Base-by-base conservation (phyloP, 768 basidiomycete genomes). In the Pleurotus cornucopiae region DNA sequence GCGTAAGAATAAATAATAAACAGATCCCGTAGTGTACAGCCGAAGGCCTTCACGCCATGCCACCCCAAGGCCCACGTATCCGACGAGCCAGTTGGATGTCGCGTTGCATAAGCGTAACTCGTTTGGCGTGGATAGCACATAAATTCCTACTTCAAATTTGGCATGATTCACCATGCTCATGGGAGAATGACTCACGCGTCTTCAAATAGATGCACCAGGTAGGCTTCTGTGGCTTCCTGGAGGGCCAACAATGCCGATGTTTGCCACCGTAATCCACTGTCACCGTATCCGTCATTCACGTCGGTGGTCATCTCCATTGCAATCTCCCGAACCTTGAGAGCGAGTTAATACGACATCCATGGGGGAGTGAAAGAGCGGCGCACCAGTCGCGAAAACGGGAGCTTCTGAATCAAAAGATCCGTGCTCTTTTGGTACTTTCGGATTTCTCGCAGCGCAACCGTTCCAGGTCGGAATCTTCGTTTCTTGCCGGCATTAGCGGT, bases 191-290 rank as follows among this genome's bases (percentile, higher is more conserved):
- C 94, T 76, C 70, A 98, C 92, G 96, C 94, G 72, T 99, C 97
- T 72, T 99, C 97, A 60, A 99, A 98, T 44, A 98, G 73, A 73
- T 98, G 95, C 16, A 99, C 92, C 14, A 98, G 77, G 64, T 83
- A 97, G 12, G 94, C 93, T 69, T 97, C 94, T 20, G 94, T 93
- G 11, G 97, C 97, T 71, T 99, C 97, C 65, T 99, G 97, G 59
- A 99, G 70, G 1, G 97, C 97, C 64, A 94, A 67, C 56, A 99
- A 78, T 4, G 97, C 97, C 4, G 94, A 92, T 60, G 86, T 92
- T 70, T 99, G 97, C 97, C 97, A 99, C 46, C 97, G 81, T 53
- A 98, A 71, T 9, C 80, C 76, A 2, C 76, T 75, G 16, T 79
- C 83, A 23, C 73, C 74, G 54, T 84, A 82, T 52, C 79, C 72